These are phyloP conservation scores for Solanum pennellii DNA, from an alignment of 257 asterid species.

Conservation along the genomic window DNA sequence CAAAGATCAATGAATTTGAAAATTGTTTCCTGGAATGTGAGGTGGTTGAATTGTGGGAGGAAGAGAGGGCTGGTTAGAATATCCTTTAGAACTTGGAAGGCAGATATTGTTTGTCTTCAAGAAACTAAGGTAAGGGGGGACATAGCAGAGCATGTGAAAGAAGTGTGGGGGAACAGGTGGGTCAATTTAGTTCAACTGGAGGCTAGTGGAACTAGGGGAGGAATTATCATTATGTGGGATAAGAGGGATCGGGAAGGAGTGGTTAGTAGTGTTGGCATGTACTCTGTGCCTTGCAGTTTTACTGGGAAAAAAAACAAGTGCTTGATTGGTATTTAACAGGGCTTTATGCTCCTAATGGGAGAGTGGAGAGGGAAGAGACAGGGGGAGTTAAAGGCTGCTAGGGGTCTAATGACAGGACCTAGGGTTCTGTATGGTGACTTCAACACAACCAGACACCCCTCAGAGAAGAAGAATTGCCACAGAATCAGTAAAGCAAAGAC, in stretches of 20 bases:
- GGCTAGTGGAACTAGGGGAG: background rate
- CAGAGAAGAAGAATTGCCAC: background rate
- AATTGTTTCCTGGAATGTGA: background rate
- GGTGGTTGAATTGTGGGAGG: background rate
- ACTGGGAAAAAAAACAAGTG: background rate
- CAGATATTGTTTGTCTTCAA: background rate
- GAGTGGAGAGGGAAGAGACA: background rate
- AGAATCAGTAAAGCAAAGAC: background rate
- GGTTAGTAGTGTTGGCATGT: background rate
- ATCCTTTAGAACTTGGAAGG: background rate
- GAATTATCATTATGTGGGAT: background rate
- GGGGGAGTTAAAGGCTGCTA: background rate
- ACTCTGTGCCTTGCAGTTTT: background rate
- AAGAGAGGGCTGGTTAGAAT: background rate
- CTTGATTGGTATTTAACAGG: background rate
- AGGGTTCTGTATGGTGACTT: background rate
- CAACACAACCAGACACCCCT: background rate
- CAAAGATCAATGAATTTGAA: background rate
- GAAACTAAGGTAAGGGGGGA: background rate
- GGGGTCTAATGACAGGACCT: background rate
- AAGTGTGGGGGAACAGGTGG: background rate
- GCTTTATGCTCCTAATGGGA: background rate
- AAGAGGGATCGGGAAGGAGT: background rate
- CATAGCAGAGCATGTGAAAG: background rate
- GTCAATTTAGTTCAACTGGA: background rate